phyloP scores from a whole-genome alignment of 148 eudicot species.

The Arbutus unedo region DNA sequence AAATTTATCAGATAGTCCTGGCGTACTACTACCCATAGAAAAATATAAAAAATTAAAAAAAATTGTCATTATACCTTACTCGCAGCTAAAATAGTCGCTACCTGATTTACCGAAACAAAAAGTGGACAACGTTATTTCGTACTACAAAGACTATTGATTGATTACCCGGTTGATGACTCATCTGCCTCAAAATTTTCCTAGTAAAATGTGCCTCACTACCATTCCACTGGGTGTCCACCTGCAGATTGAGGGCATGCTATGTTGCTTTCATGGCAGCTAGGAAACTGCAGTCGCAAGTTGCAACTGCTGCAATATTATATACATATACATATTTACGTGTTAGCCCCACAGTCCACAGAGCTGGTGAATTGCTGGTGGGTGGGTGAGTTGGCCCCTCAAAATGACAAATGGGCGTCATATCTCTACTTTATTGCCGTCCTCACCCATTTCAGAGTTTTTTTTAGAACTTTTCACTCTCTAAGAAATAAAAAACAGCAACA shows the following conservation, averaged over 20 bases:
- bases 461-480: not conserved
- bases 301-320: not conserved
- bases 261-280: conserved; percentile 17
- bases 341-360: not conserved
- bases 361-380: not conserved
- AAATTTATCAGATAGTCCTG: too few relatives aligned
- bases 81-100: too few relatives aligned
- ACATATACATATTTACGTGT: not conserved
- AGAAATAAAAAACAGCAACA: not conserved
- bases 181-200: not conserved
- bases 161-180: not conserved
- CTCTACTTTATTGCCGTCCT: conserved; percentile 6
- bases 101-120: too few relatives aligned
- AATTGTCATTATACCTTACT: too few relatives aligned
- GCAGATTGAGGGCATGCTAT: not conserved
- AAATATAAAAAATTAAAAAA: too few relatives aligned
- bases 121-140: not conserved
- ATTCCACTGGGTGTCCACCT: conserved; percentile 10
- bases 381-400: not conserved
- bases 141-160: too few relatives aligned
- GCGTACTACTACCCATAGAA: too few relatives aligned
- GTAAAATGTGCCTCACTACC: conserved; percentile 9
- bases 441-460: not conserved
- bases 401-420: not conserved
- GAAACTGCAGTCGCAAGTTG: conserved; percentile 1